Evolutionary conservation across 1,284 basidiomycete genomes (phyloP).

Genomic region (Cerrena zonata): DNA sequence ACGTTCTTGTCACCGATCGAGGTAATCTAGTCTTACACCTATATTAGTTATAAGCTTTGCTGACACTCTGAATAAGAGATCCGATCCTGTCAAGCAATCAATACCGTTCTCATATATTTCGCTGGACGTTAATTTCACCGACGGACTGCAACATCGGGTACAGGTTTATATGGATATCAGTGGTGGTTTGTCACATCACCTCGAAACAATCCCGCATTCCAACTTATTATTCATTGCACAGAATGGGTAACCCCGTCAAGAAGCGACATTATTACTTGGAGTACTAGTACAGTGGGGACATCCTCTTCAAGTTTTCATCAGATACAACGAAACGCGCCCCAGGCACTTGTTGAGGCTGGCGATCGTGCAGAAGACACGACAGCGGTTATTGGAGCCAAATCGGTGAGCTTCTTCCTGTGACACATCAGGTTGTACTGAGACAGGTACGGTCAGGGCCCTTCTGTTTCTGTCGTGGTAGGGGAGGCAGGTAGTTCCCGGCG

Average conservation of each 20-base stretch:
- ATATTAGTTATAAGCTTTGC: no score
- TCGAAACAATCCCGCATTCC: background rate
- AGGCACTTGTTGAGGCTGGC: slow-evolving; percentile 13
- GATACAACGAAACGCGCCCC: slow-evolving; percentile 13
- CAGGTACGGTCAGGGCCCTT: no score
- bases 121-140: slow-evolving; percentile 25
- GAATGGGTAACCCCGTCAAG: slow-evolving; percentile 7
- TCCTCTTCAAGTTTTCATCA: slow-evolving; percentile 18
- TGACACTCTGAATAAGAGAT: no score
- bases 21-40: slow-evolving; percentile 10
- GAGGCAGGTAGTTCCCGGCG: background rate
- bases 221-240: background rate
- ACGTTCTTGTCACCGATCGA: slow-evolving; percentile 21
- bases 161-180: slow-evolving; percentile 33
- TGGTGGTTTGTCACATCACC: slow-evolving; percentile 19
- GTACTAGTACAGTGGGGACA: background rate
- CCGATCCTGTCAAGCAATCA: slow-evolving; percentile 29
- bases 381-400: background rate
- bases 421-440: no score
- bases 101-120: slow-evolving; percentile 30
- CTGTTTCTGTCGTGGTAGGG: background rate
- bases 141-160: slow-evolving; percentile 27
- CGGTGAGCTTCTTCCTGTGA: background rate
- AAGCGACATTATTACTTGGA: slow-evolving; percentile 1
- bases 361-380: slow-evolving; percentile 21